Conservation (phyloP, 306 rosid genomes). For the Chamaecrista fasciculata region DNA sequence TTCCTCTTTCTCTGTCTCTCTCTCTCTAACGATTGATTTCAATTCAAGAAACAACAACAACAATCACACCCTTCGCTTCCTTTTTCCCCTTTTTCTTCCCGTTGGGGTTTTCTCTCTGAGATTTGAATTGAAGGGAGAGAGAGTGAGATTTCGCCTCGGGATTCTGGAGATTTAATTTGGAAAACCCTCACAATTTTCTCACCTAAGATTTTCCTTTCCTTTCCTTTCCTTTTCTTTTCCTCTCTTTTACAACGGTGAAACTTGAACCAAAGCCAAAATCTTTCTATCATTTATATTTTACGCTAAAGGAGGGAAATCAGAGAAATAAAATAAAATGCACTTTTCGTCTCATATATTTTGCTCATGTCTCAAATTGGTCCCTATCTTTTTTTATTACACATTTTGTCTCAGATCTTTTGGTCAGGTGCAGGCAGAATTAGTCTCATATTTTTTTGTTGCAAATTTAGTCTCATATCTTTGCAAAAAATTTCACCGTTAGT, state of each 20-base stretch:
- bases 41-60: conserved; percentile 31
- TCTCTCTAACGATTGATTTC: background rate
- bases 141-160: conserved; percentile 38
- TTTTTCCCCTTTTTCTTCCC: background rate
- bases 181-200: conserved; percentile 19
- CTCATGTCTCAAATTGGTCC: too few relatives aligned
- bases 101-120: background rate
- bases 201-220: background rate
- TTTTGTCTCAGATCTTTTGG: too few relatives aligned
- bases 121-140: conserved; percentile 16
- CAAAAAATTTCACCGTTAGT: too few relatives aligned
- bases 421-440: too few relatives aligned
- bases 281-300: conserved; percentile 15
- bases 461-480: too few relatives aligned
- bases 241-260: background rate
- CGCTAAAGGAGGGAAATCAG: background rate
- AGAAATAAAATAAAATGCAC: too few relatives aligned
- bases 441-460: too few relatives aligned
- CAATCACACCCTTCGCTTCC: background rate
- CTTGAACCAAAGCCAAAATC: background rate
- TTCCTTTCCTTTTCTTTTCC: too few relatives aligned
- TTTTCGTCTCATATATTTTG: too few relatives aligned
- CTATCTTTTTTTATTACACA: too few relatives aligned
- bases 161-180: too few relatives aligned
- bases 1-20: conserved; percentile 22